Percentiles rank a stretch among this genome's conserved stretches.
Evolutionary conservation across 257 asterid species (phyloP).

Genomic region (Gentiana macrophylla): DNA sequence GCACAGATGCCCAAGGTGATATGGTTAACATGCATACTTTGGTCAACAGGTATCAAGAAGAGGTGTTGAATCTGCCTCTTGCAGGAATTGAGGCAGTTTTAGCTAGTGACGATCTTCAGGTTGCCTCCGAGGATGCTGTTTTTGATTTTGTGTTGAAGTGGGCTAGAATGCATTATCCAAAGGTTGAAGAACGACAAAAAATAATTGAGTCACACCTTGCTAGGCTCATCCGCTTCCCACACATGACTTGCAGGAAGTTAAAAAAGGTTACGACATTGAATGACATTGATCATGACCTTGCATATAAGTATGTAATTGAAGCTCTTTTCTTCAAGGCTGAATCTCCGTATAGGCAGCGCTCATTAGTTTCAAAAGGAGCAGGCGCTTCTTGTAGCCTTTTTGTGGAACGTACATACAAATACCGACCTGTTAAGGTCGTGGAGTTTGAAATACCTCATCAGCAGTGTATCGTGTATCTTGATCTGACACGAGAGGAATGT

Average conservation of each 20-base stretch:
- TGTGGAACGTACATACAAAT: slow-evolving; percentile 69
- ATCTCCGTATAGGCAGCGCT: slow-evolving; percentile 57
- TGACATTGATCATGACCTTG: slow-evolving; percentile 52
- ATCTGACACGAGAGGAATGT: slow-evolving; percentile 67
- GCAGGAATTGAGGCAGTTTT: slow-evolving; percentile 70
- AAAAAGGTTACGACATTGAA: slow-evolving; percentile 52
- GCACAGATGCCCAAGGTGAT: no score
- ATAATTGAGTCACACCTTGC: slow-evolving; percentile 47
- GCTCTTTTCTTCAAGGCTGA: slow-evolving; percentile 77
- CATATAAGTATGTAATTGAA: slow-evolving; percentile 59
- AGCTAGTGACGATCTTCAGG: slow-evolving; percentile 62
- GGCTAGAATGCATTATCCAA: slow-evolving; percentile 60
- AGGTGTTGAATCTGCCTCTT: slow-evolving; percentile 63
- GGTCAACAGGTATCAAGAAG: slow-evolving; percentile 50
- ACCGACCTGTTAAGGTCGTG: slow-evolving; percentile 64
- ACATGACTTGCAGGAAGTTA: slow-evolving; percentile 76
- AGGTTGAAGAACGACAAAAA: slow-evolving; percentile 51
- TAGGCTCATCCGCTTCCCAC: slow-evolving; percentile 67
- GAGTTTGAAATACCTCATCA: slow-evolving; percentile 60
- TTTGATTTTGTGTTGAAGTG: slow-evolving; percentile 67
- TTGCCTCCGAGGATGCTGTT: slow-evolving; percentile 79
- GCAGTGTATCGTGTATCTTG: slow-evolving; percentile 73
- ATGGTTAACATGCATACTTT: slow-evolving; percentile 1
- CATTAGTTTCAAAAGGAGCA: slow-evolving; percentile 34
- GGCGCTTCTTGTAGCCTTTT: slow-evolving; percentile 29